Evolutionary conservation across 78 protist species (phyloP).

Genomic region (Protostelium mycophagum): DNA sequence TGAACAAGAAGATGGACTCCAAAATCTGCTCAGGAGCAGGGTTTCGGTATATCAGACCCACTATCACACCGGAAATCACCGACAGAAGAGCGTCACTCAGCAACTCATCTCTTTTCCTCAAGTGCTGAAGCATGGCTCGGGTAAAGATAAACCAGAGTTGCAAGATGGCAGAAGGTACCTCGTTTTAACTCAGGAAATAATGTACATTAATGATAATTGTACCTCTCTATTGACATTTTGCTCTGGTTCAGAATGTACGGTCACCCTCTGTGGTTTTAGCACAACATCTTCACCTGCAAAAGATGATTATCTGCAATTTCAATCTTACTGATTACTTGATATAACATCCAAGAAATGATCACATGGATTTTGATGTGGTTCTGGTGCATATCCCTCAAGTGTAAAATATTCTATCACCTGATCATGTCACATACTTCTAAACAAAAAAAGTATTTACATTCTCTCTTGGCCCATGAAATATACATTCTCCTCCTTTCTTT

Average conservation of each 20-base stretch:
- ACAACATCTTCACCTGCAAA: no score
- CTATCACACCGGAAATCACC: neutral
- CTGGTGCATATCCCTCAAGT: neutral
- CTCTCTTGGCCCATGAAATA: conserved; percentile 44
- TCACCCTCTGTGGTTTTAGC: no score
- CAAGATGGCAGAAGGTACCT: neutral
- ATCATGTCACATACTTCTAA: no score
- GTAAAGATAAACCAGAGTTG: neutral
- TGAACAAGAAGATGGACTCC: neutral
- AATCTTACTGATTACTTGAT: no score
- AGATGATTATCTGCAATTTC: no score
- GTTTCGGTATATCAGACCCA: neutral
- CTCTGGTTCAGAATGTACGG: no score
- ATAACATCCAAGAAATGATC: neutral
- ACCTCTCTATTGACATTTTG: no score
- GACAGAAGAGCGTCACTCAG: neutral
- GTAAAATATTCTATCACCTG: neutral
- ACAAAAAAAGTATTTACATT: neutral
- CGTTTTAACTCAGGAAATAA: no score
- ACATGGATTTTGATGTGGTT: neutral
- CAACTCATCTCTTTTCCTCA: neutral
- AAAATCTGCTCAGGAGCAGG: neutral
- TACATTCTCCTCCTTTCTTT: conserved; percentile 62
- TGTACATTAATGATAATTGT: no score
- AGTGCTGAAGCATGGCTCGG: neutral